A percentile compares a stretch with the other conserved stretches of the same genome.
Evolutionary conservation across 2,329 filamentous ascomycete genomes (phyloP).

Genomic region (Epichloe glyceriae): DNA sequence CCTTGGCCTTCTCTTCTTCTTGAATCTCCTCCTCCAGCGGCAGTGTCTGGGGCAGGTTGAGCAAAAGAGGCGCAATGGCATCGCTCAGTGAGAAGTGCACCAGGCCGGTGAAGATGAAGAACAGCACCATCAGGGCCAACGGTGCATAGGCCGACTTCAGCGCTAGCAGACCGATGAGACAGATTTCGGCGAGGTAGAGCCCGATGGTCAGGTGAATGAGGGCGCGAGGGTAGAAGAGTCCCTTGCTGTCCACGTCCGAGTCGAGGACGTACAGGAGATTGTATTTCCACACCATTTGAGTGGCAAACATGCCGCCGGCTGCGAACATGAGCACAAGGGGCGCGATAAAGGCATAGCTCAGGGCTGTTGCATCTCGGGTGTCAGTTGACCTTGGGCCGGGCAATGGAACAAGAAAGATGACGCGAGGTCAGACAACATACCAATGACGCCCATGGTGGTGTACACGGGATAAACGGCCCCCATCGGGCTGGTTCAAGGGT

Average conservation of each 20-base stretch:
- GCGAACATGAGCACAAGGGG: slow-evolving; percentile 77
- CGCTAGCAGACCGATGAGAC: slow-evolving; percentile 73
- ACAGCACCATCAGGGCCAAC: slow-evolving; percentile 61
- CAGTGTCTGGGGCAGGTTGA: slow-evolving; percentile 66
- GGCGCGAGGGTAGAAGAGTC: slow-evolving; percentile 75
- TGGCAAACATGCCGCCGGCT: slow-evolving; percentile 61
- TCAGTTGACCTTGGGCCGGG: not conserved
- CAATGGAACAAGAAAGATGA: not conserved
- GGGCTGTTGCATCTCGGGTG: slow-evolving; percentile 34
- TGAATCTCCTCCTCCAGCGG: slow-evolving; percentile 39
- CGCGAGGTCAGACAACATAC: slow-evolving; percentile 30
- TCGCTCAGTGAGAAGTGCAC: slow-evolving; percentile 62
- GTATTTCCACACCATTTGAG: slow-evolving; percentile 83
- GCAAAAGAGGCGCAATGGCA: slow-evolving; percentile 63
- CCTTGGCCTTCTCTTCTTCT: slow-evolving; percentile 34
- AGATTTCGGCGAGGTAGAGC: slow-evolving; percentile 70
- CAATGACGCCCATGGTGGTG: slow-evolving; percentile 68
- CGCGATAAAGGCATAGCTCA: slow-evolving; percentile 77
- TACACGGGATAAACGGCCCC: slow-evolving; percentile 77
- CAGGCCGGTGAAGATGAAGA: slow-evolving; percentile 61
- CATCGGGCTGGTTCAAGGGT: slow-evolving; percentile 61
- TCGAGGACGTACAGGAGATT: slow-evolving; percentile 82
- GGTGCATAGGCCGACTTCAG: slow-evolving; percentile 55
- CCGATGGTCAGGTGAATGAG: slow-evolving; percentile 77
- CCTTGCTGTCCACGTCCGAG: slow-evolving; percentile 72